Evolutionary conservation across 2,329 filamentous ascomycete species (phyloP), one percentile per base, ranked within the genome.

Genomic region (Aurifilum marmelostoma): DNA sequence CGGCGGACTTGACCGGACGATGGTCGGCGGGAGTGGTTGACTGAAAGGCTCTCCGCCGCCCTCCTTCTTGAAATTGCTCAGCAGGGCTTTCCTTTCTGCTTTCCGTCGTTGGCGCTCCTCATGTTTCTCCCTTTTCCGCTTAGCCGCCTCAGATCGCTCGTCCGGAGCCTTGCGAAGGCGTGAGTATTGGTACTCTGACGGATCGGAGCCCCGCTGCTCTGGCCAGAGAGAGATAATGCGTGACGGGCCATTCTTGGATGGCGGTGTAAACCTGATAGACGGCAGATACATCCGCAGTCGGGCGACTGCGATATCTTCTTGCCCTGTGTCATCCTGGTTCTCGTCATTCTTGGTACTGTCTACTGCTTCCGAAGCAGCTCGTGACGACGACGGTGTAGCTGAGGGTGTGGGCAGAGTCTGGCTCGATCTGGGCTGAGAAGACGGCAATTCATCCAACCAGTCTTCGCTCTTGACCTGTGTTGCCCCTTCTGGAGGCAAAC

Each of bases 151-250:
- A 9, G 67, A 24, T 21, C 34, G 43, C 21, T 41, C 63, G 32
- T 69, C 67, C 12, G 52, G 32, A 11, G 27, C 61, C 60, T 67
- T 67, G 1, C 60, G 60, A 11, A 34, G 41, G 11, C 70, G 73
- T 60, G 66, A 73, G 74, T 76, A 80, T 3, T 69, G 72, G 71
- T 79, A 80, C 24, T 75, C 65, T 4, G 71, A 67, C 18, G 80
- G 80, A 69, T 81, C 75, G 29, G 65, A 69, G n/a, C 77, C 78
- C 21, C 76, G 75, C 8, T 72, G 69, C n/a, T 75, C 73, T 24
- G 75, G 75, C 80, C 80, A 81, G 56, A 80, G 75, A 1, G 75
- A 73, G 3, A 80, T 67, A 24, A 81, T 65, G 14, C 73, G 73
- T n/a, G 75, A 73, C 52, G 74, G 73, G 9, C 71, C 74, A 0